Evolutionary conservation across 2,329 filamentous ascomycete genomes (phyloP).

Genomic region (Rutstroemia sp.): DNA sequence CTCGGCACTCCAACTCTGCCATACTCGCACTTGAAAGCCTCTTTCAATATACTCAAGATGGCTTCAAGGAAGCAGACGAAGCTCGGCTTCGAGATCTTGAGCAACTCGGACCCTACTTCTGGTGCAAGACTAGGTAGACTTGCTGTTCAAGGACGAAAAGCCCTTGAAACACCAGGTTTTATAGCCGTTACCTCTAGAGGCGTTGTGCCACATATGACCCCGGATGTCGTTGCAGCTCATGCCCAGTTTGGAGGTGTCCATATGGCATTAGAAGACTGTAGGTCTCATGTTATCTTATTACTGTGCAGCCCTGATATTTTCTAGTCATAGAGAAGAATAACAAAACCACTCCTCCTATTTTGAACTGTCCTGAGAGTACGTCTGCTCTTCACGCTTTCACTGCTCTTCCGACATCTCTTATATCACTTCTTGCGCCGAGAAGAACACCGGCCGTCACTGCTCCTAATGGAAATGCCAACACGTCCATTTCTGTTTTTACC

Average conservation of each 20-base stretch:
- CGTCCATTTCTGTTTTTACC: constrained; percentile 70
- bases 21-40: not conserved
- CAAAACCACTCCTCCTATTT: constrained; percentile 42
- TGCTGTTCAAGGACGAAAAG: constrained; percentile 49
- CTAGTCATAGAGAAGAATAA: constrained; percentile 47
- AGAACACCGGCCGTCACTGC: constrained; percentile 68
- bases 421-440: constrained; percentile 70
- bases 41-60: not conserved
- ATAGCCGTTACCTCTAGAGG: constrained; percentile 77
- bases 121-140: constrained; percentile 35
- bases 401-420: constrained; percentile 55
- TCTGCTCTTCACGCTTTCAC: constrained; percentile 68
- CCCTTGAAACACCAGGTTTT: constrained; percentile 78
- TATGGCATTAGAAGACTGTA: constrained; percentile 88
- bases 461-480: constrained; percentile 63
- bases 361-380: constrained; percentile 30
- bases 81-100: constrained; percentile 21
- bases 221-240: constrained; percentile 66
- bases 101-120: constrained; percentile 11
- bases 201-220: constrained; percentile 78
- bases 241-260: constrained; percentile 65
- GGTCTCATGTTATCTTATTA: constrained; percentile 32
- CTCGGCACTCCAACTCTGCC: no score
- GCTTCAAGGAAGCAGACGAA: constrained; percentile 8
- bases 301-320: constrained; percentile 1